Evolutionary conservation across 73 alveolate species (phyloP).

Genomic region (Paramecium octaurelia): DNA sequence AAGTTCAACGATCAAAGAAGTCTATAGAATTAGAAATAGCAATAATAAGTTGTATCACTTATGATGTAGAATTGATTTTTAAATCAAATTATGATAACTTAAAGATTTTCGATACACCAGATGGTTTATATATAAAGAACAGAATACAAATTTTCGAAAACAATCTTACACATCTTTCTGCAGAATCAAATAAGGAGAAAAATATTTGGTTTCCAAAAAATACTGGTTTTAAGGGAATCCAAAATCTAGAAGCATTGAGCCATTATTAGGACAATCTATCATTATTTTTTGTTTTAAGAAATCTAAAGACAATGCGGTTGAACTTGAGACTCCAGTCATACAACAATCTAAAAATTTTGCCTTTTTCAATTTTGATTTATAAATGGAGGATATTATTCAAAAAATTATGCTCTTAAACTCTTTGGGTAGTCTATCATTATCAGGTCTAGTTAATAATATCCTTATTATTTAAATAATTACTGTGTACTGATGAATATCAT

Average conservation of each 20-base stretch:
- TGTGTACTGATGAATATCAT: too few species aligned
- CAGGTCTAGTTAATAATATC: too few species aligned
- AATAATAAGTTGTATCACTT: not conserved
- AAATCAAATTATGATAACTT: not conserved
- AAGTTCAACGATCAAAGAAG: not conserved
- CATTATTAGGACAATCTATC: constrained; percentile 87
- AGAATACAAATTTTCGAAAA: not conserved
- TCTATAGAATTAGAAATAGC: not conserved
- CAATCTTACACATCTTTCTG: not conserved
- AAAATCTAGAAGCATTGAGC: constrained; percentile 56
- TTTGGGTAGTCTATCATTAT: too few species aligned
- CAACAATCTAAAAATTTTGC: constrained; percentile 87
- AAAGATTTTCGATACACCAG: not conserved
- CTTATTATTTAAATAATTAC: too few species aligned
- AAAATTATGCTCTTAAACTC: constrained; percentile 4
- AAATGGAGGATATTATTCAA: constrained; percentile 26
- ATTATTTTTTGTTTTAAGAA: constrained; percentile 77
- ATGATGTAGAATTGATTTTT: not conserved
- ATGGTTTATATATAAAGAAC: not conserved
- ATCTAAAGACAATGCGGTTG: constrained; percentile 84
- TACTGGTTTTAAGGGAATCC: not conserved
- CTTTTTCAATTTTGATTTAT: constrained; percentile 61
- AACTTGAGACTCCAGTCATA: constrained; percentile 92
- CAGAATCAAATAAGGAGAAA: not conserved
- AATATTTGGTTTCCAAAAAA: not conserved